Evolutionary conservation across 331 rosid species (phyloP).

Genomic region (Malus hybrid): DNA sequence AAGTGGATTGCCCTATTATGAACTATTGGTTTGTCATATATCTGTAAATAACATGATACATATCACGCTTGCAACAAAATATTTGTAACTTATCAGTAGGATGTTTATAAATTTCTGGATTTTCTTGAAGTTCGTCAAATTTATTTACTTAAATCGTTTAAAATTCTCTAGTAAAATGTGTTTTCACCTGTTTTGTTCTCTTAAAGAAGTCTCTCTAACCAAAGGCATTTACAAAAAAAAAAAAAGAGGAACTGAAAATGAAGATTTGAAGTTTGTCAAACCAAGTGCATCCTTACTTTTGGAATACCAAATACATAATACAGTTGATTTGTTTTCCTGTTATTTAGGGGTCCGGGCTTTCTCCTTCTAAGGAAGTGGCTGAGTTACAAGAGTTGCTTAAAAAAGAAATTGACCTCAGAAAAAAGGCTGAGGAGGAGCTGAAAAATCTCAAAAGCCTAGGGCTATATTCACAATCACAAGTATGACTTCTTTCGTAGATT

Average conservation of each 20-base stretch:
- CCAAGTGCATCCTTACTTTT: background rate
- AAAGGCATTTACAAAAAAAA: too few species aligned
- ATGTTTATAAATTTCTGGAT: background rate
- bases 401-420: conserved; percentile 52
- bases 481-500: conserved; percentile 21
- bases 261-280: background rate
- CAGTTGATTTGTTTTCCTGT: conserved; percentile 7
- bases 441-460: conserved; percentile 43
- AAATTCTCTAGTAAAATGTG: too few species aligned
- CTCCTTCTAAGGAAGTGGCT: conserved; percentile 42
- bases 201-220: too few species aligned
- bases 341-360: conserved; percentile 39
- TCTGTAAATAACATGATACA: background rate
- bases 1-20: background rate
- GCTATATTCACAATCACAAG: conserved; percentile 38
- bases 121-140: background rate
- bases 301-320: background rate
- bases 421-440: conserved; percentile 72
- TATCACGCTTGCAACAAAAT: background rate
- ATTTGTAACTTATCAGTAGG: background rate
- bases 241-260: background rate
- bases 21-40: background rate
- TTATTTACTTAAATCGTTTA: too few species aligned
- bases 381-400: conserved; percentile 58
- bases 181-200: too few species aligned